Evolutionary conservation across 2,329 filamentous ascomycete species (phyloP), one percentile per base, ranked within the genome.

Genomic region (Fusarium odoratissimum): DNA sequence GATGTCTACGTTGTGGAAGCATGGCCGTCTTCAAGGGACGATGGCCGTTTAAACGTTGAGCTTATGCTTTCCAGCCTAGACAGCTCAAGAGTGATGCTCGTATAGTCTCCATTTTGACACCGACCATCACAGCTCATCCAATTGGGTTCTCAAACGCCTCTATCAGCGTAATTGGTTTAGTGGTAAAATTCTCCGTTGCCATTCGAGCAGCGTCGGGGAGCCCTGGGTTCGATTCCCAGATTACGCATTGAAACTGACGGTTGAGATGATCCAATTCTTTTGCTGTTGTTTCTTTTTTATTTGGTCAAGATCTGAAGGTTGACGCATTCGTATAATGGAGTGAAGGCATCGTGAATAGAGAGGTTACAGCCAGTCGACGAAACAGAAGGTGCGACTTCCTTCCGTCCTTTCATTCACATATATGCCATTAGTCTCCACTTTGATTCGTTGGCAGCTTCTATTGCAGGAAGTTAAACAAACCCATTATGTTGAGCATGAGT

Each of bases 171-270:
- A 64, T 62, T 64, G 45, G 61, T 64, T 61, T 64, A 64, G 56
- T 64, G 56, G 56, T 64, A 62, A 64, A 61, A 64, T 64, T 64
- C 56, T 64, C 56, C 44, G 56, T 64, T 64, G 60, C 60, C 60
- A 60, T 60, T 42, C 46, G 37, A 60, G 57, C 38, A 60, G 48
- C 46, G 35, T 60, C 57, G 46, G 57, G 57, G 37, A 60, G 57
- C 57, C 57, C 57, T 1, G 57, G 57, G 57, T 60, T 57, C 57
- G 57, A 60, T 60, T 60, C 57, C 57, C 57, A 1, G 57, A 48
- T 60, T 35, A 60, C 55, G 60, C 44, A 63, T 37, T 41, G 21
- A 23, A 37, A 25, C 1, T 2, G 55, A 25, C 37, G 19, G 8
- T 40, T 12, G 17, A 40, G 41, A n/a, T 8, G 6, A 8, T 4